Conservation (phyloP, 2,329 filamentous ascomycete genomes). For the Sporothrix brasiliensis region DNA sequence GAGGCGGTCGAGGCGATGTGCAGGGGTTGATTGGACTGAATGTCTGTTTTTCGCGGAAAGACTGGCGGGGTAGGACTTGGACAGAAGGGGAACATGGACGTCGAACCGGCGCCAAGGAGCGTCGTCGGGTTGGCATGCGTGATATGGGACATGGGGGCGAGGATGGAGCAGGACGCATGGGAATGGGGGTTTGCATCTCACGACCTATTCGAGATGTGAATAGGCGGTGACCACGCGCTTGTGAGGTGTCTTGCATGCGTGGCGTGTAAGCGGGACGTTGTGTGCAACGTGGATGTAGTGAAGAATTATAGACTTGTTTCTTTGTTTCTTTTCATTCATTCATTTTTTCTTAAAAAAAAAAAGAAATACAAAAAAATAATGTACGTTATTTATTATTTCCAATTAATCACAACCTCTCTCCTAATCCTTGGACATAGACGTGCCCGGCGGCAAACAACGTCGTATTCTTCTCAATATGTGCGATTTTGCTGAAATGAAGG, state of each 20-base stretch:
- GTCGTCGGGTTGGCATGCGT: not conserved
- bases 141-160: not conserved
- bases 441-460: constrained; percentile 15
- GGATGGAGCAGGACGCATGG: not conserved
- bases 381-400: too few species aligned
- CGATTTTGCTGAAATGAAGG: not conserved
- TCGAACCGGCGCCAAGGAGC: constrained; percentile 12
- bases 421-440: not conserved
- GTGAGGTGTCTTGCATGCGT: constrained; percentile 14
- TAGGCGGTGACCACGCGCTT: not conserved
- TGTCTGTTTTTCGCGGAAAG: not conserved
- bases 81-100: not conserved
- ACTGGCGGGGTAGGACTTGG: constrained; percentile 3
- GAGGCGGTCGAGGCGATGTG: too few species aligned
- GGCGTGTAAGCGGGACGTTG: constrained; percentile 11
- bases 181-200: constrained; percentile 8
- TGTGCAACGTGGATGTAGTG: not conserved
- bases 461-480: constrained; percentile 1
- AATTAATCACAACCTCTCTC: too few species aligned
- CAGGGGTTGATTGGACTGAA: not conserved
- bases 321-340: not conserved
- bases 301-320: not conserved
- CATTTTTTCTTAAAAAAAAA: not conserved
- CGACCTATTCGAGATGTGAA: not conserved
- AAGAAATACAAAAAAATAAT: too few species aligned